Percentiles rank a stretch among this genome's conserved stretches.
Evolutionary conservation across 768 basidiomycete species (phyloP).

Genomic region (Lentinula guzmanii): DNA sequence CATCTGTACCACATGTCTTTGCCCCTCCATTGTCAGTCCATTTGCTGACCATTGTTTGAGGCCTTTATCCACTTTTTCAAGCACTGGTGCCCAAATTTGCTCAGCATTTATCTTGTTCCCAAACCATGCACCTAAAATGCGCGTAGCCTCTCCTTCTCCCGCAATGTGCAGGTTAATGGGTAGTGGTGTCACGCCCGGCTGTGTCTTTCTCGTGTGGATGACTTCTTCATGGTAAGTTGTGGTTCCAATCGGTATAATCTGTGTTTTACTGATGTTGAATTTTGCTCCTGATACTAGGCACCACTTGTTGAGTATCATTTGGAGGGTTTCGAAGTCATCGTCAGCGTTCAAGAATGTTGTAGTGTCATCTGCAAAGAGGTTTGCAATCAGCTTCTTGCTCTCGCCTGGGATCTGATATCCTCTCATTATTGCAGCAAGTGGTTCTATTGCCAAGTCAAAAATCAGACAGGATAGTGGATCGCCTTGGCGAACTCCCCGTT

Average conservation of each 20-base stretch:
- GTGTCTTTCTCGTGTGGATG: neutral
- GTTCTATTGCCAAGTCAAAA: slow-evolving; percentile 7
- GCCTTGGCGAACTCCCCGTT: slow-evolving; percentile 13
- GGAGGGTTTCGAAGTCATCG: slow-evolving; percentile 13
- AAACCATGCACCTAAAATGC: slow-evolving; percentile 25
- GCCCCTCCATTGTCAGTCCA: slow-evolving; percentile 23
- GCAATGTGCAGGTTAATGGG: slow-evolving; percentile 20
- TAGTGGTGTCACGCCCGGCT: slow-evolving; percentile 13
- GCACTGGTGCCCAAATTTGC: slow-evolving; percentile 16
- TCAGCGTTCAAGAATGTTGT: slow-evolving; percentile 9
- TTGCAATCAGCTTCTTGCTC: slow-evolving; percentile 7
- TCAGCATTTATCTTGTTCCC: slow-evolving; percentile 20
- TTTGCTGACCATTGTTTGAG: slow-evolving; percentile 18
- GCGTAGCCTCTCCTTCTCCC: slow-evolving; percentile 18
- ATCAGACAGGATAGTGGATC: slow-evolving; percentile 16
- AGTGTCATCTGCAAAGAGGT: slow-evolving; percentile 22
- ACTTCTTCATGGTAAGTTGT: neutral
- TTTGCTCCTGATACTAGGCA: slow-evolving; percentile 2
- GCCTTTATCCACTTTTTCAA: slow-evolving; percentile 18
- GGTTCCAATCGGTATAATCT: slow-evolving; percentile 18
- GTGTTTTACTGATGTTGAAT: slow-evolving; percentile 18
- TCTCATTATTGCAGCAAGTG: slow-evolving; percentile 10
- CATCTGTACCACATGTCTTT: slow-evolving; percentile 20
- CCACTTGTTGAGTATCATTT: slow-evolving; percentile 11
- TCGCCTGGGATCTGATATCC: slow-evolving; percentile 11